These are phyloP conservation scores for Monosporascus ibericus DNA, from an alignment of 2,329 filamentous ascomycete species.

Conservation along the genomic window DNA sequence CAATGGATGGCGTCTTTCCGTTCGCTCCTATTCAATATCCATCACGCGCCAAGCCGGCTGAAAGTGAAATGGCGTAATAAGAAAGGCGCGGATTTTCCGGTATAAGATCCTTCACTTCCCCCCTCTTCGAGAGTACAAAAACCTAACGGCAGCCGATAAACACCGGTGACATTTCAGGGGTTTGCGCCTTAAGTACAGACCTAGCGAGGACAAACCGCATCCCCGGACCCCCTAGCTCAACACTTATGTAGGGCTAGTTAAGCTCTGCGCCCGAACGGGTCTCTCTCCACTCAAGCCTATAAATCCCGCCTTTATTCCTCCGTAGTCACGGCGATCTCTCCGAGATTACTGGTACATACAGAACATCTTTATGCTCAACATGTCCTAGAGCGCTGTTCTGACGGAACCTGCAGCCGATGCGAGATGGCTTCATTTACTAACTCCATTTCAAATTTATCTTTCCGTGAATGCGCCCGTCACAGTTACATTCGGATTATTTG, in stretches of 20 bases:
- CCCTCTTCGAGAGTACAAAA: neutral
- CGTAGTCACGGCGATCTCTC: neutral
- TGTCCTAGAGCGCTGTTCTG: neutral
- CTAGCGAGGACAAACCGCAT: neutral
- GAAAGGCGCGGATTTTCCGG: neutral
- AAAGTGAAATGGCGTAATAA: constrained; percentile 4
- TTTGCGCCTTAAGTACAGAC: neutral
- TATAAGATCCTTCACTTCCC: neutral
- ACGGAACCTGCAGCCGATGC: neutral
- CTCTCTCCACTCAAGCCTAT: neutral
- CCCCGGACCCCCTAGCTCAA: neutral
- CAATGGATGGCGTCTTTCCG: neutral
- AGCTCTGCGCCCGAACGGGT: neutral
- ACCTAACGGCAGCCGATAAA: no score
- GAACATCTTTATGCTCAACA: neutral
- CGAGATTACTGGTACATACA: no score
- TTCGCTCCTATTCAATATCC: neutral
- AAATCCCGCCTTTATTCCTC: neutral
- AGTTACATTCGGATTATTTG: no score
- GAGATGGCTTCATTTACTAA: neutral
- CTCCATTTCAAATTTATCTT: neutral
- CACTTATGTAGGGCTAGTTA: neutral
- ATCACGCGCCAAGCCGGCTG: constrained; percentile 13
- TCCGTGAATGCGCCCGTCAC: no score
- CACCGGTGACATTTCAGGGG: no score